Evolutionary conservation across 1,284 basidiomycete genomes (phyloP).

Genomic region (Rhizoctonia solani): DNA sequence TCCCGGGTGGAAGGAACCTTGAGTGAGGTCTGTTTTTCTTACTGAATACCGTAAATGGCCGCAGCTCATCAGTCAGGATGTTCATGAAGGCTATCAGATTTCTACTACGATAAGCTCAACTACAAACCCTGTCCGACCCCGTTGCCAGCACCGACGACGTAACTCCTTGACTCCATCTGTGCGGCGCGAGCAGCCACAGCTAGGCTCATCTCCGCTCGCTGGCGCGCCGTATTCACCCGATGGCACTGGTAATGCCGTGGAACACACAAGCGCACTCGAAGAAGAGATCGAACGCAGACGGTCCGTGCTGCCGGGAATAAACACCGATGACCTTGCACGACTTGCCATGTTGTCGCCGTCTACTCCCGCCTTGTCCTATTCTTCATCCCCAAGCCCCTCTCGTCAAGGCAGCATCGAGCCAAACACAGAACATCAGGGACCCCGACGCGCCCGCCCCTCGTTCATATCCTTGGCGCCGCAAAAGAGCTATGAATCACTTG

Average conservation of each 20-base stretch:
- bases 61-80: too few species aligned
- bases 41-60: too few species aligned
- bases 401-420: not conserved
- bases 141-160: not conserved
- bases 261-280: slow-evolving; percentile 20
- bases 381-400: not conserved
- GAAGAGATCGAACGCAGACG: slow-evolving; percentile 15
- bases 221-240: slow-evolving; percentile 26
- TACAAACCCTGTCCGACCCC: too few species aligned
- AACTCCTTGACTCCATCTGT: not conserved
- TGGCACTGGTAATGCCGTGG: not conserved
- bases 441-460: slow-evolving; percentile 18
- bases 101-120: too few species aligned
- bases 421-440: not conserved
- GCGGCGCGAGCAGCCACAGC: slow-evolving; percentile 10
- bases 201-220: slow-evolving; percentile 24
- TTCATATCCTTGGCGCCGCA: slow-evolving; percentile 28
- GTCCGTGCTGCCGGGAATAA: not conserved
- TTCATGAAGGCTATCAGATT: too few species aligned
- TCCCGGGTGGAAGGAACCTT: too few species aligned
- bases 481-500: not conserved
- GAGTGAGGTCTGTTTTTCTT: too few species aligned
- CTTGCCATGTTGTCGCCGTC: not conserved
- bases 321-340: not conserved
- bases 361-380: not conserved